Evolutionary conservation across 768 basidiomycete genomes (phyloP).

Genomic region (Trametes punicea): DNA sequence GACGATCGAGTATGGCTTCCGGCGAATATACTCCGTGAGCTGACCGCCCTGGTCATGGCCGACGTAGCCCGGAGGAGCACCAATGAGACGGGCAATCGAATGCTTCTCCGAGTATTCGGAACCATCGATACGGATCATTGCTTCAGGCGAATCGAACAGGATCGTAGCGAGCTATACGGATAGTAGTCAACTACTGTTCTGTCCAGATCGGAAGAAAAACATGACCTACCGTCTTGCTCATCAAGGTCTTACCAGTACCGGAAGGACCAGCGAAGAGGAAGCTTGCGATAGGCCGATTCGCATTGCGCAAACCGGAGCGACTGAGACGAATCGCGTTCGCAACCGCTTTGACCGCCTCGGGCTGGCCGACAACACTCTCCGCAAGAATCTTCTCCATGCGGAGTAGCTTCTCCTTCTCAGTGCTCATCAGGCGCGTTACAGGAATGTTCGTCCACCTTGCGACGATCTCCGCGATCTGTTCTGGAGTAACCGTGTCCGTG

Average conservation of each 20-base stretch:
- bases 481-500: conserved; percentile 73
- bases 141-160: conserved; percentile 87
- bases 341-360: conserved; percentile 87
- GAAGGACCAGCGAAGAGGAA: conserved; percentile 93
- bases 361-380: conserved; percentile 81
- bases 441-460: conserved; percentile 93
- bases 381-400: conserved; percentile 83
- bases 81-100: conserved; percentile 66
- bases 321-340: conserved; percentile 92
- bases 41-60: conserved; percentile 90
- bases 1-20: conserved; percentile 86
- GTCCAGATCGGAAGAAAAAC: not conserved
- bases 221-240: conserved; percentile 78
- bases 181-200: conserved; percentile 9
- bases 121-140: conserved; percentile 90
- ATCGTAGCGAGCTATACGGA: conserved; percentile 70
- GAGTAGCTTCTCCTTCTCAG: conserved; percentile 86
- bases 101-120: conserved; percentile 91
- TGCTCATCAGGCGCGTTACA: conserved; percentile 80
- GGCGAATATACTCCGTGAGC: conserved; percentile 88
- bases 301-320: conserved; percentile 89
- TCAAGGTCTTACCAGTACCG: conserved; percentile 86
- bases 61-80: conserved; percentile 84
- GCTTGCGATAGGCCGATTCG: conserved; percentile 83
- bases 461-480: conserved; percentile 93